phyloP scores from a whole-genome alignment of 2,329 filamentous ascomycete genomes.

The Epichloe bromicola region DNA sequence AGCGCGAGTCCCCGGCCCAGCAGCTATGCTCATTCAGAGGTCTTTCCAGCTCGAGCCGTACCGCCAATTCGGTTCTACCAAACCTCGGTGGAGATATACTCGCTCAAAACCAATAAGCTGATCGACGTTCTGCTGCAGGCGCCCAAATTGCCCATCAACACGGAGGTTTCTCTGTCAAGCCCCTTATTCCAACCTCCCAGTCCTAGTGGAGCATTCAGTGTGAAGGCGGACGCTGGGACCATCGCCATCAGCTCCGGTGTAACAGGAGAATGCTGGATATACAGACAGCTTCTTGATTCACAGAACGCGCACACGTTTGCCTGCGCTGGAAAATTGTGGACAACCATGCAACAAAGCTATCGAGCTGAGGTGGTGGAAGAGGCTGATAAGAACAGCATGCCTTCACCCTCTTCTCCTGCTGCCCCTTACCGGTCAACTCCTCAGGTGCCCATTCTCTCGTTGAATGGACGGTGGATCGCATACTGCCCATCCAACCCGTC shows the following conservation, averaged over 20 bases:
- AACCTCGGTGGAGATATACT: slow-evolving; percentile 82
- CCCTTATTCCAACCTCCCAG: slow-evolving; percentile 54
- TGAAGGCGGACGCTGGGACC: slow-evolving; percentile 60
- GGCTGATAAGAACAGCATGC: slow-evolving; percentile 25
- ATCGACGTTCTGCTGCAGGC: slow-evolving; percentile 63
- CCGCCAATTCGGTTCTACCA: slow-evolving; percentile 53
- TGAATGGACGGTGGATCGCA: slow-evolving; percentile 64
- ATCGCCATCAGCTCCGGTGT: slow-evolving; percentile 64
- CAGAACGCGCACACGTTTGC: slow-evolving; percentile 35
- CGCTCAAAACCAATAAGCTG: slow-evolving; percentile 58
- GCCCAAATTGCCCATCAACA: slow-evolving; percentile 45
- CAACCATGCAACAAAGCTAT: slow-evolving; percentile 55
- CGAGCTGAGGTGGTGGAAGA: slow-evolving; percentile 36
- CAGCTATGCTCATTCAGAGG: slow-evolving; percentile 25
- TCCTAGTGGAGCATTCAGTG: slow-evolving; percentile 58
- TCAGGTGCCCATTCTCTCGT: slow-evolving; percentile 52
- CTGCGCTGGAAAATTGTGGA: slow-evolving; percentile 88
- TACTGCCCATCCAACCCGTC: slow-evolving; percentile 63
- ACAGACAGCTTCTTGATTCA: slow-evolving; percentile 33
- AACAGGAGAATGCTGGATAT: slow-evolving; percentile 83
- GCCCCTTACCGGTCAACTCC: slow-evolving; percentile 22
- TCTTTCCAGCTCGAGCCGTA: slow-evolving; percentile 20
- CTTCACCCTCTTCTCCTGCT: slow-evolving; percentile 17
- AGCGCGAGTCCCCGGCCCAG: slow-evolving; percentile 28
- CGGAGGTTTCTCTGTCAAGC: slow-evolving; percentile 42